phyloP scores from a whole-genome alignment of 768 basidiomycete genomes.

The Coprinopsis cinerea region DNA sequence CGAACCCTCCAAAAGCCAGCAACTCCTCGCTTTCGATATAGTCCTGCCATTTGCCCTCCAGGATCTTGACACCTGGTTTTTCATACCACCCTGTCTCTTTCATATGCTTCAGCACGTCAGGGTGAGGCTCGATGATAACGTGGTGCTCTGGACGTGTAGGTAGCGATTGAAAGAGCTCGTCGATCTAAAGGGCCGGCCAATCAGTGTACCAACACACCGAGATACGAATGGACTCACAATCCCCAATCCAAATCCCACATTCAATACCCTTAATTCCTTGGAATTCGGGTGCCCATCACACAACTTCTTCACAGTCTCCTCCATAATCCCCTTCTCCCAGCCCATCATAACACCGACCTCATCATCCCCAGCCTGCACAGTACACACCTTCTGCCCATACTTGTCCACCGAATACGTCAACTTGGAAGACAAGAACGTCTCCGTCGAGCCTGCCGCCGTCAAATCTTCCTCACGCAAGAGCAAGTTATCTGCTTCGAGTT shows the following conservation, averaged over 20 bases:
- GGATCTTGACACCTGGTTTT: slow-evolving; percentile 67
- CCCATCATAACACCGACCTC: slow-evolving; percentile 99
- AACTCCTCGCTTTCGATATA: slow-evolving; percentile 57
- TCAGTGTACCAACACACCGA: background rate
- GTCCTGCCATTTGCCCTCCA: slow-evolving; percentile 95
- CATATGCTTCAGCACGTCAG: slow-evolving; percentile 84
- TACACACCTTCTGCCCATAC: slow-evolving; percentile 77
- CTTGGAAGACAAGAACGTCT: slow-evolving; percentile 64
- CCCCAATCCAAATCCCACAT: slow-evolving; percentile 92
- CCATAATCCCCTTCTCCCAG: slow-evolving; percentile 91
- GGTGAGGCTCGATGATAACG: slow-evolving; percentile 92
- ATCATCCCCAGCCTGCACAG: slow-evolving; percentile 55
- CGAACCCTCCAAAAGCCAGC: slow-evolving; percentile 68
- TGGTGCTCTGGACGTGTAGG: slow-evolving; percentile 59
- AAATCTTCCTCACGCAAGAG: slow-evolving; percentile 46
- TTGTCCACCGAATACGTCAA: slow-evolving; percentile 66
- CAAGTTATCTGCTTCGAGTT: slow-evolving; percentile 16
- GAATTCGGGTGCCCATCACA: slow-evolving; percentile 46
- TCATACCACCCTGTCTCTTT: slow-evolving; percentile 70
- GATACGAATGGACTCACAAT: slow-evolving; percentile 48
- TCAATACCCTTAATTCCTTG: slow-evolving; percentile 62
- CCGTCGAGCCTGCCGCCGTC: slow-evolving; percentile 56
- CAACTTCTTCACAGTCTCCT: slow-evolving; percentile 64
- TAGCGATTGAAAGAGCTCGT: slow-evolving; percentile 69
- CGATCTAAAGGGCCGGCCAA: slow-evolving; percentile 63